Conservation (phyloP, 805 yeast species). For the Monosporozyma yasuniensis region DNA sequence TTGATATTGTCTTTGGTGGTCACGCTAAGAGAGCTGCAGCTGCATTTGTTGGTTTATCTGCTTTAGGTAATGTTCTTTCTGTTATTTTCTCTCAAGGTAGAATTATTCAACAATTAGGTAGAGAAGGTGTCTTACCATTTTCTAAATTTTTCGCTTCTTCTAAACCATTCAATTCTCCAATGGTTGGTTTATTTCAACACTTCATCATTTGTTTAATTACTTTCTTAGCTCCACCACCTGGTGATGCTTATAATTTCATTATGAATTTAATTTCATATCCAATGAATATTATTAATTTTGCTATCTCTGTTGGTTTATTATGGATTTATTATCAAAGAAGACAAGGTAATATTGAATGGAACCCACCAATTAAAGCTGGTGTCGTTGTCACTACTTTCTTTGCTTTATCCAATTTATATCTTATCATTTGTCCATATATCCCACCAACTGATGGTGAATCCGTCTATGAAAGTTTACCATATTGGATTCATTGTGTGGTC, state of each 20-base stretch:
- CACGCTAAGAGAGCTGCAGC: conserved; percentile 65
- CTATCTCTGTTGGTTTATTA: conserved; percentile 50
- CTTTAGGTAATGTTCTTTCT: conserved; percentile 72
- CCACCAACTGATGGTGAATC: conserved; percentile 61
- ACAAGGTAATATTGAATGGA: conserved; percentile 50
- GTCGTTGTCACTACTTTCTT: conserved; percentile 57
- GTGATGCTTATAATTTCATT: conserved; percentile 79
- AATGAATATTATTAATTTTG: conserved; percentile 62
- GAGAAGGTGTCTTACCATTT: conserved; percentile 75
- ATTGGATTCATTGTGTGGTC: conserved; percentile 74
- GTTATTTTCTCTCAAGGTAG: conserved; percentile 79
- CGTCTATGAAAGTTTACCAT: conserved; percentile 64
- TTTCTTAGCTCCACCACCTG: conserved; percentile 75
- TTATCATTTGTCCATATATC: conserved; percentile 69
- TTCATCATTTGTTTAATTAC: conserved; percentile 68
- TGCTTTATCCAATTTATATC: conserved; percentile 53
- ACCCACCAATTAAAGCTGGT: conserved; percentile 62
- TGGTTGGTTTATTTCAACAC: conserved; percentile 65
- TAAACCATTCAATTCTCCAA: conserved; percentile 65
- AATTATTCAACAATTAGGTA: conserved; percentile 68
- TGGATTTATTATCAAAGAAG: conserved; percentile 44
- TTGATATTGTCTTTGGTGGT: conserved; percentile 60
- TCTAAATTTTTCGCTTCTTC: conserved; percentile 61
- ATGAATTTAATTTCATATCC: conserved; percentile 76
- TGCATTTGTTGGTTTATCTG: conserved; percentile 72